These are phyloP conservation scores for Coniosporium tulheliwenetii DNA, from an alignment of 2,329 filamentous ascomycete species.

Conservation along the genomic window DNA sequence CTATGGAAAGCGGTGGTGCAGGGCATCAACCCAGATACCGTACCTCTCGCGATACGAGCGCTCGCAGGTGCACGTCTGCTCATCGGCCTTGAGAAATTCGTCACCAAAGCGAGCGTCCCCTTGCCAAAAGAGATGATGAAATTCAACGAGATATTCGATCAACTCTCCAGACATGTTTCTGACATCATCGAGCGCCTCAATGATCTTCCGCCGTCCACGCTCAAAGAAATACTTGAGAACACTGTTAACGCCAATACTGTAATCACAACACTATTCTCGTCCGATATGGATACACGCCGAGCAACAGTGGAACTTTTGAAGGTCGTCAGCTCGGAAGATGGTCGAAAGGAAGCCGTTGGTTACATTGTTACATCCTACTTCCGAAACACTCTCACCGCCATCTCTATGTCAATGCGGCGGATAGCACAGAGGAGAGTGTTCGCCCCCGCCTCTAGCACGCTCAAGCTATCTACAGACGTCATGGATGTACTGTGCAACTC, in stretches of 20 bases:
- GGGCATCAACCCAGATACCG: slow-evolving; percentile 48
- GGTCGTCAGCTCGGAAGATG: slow-evolving; percentile 56
- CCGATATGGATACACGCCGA: slow-evolving; percentile 63
- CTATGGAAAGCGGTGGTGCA: slow-evolving; percentile 68
- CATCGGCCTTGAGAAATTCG: slow-evolving; percentile 60
- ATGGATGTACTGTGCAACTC: slow-evolving; percentile 48
- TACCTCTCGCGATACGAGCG: slow-evolving; percentile 60
- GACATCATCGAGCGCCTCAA: slow-evolving; percentile 64
- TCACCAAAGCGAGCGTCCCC: slow-evolving; percentile 18
- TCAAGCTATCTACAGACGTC: slow-evolving; percentile 46
- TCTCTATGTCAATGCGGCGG: slow-evolving; percentile 39
- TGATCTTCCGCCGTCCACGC: slow-evolving; percentile 54
- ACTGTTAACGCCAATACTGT: slow-evolving; percentile 56
- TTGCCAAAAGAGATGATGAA: slow-evolving; percentile 42
- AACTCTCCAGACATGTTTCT: slow-evolving; percentile 48
- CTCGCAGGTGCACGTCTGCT: slow-evolving; percentile 55
- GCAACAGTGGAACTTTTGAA: slow-evolving; percentile 73
- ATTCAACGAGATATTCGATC: slow-evolving; percentile 61
- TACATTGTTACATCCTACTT: slow-evolving; percentile 44
- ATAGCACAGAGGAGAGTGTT: slow-evolving; percentile 43
- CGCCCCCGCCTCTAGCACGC: slow-evolving; percentile 41
- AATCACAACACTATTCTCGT: slow-evolving; percentile 66
- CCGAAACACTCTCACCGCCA: slow-evolving; percentile 37
- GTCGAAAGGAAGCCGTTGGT: slow-evolving; percentile 43
- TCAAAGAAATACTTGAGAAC: slow-evolving; percentile 54